Percentiles rank a stretch among this genome's conserved stretches.
phyloP scores from a whole-genome alignment of 1,139 yeast genomes.

The Pneumocystis oryctolagi region DNA sequence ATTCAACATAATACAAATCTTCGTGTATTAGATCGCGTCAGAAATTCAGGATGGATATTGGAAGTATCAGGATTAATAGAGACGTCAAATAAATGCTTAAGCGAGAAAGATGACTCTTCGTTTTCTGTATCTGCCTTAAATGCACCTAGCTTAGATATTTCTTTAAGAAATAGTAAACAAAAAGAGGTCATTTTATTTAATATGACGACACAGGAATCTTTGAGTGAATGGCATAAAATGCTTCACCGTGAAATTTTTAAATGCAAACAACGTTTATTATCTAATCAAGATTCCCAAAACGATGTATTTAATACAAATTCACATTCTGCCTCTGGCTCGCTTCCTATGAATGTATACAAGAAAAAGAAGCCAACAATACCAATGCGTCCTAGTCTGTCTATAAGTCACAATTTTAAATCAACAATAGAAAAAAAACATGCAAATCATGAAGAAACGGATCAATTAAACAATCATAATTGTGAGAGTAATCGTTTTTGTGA shows the following conservation, averaged over 20 bases:
- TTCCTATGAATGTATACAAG: neutral
- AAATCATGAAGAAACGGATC: neutral
- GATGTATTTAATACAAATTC: neutral
- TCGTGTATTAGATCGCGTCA: neutral
- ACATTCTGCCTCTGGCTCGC: neutral
- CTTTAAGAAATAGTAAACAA: neutral
- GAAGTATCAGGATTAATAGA: neutral
- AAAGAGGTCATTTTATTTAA: neutral
- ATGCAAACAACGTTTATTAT: neutral
- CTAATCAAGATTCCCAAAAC: neutral
- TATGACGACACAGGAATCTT: neutral
- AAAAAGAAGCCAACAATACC: neutral
- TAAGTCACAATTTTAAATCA: neutral
- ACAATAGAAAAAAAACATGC: neutral
- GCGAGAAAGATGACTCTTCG: neutral
- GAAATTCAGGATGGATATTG: neutral
- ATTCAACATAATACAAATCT: neutral
- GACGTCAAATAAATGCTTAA: neutral
- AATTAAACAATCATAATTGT: neutral
- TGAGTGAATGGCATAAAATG: neutral
- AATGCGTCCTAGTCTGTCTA: neutral
- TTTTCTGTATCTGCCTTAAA: neutral
- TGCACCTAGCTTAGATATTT: neutral
- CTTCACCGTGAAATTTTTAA: neutral
- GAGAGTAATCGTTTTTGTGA: neutral